Base-by-base conservation (phyloP, 331 rosid genomes). In the Dryas integrifolia region DNA sequence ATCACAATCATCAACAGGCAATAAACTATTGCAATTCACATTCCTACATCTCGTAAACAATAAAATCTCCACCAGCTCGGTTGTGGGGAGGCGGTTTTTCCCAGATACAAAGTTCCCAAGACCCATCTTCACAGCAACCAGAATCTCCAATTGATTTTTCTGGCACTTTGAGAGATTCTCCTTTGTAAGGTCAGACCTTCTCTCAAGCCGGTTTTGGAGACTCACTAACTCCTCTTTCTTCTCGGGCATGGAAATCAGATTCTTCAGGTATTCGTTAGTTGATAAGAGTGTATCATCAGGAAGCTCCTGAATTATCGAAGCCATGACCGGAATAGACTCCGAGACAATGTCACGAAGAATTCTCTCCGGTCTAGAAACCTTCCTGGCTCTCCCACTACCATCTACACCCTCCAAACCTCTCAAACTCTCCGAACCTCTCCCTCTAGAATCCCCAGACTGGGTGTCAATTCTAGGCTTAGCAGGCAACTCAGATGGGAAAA, bases 1-100 rank as follows among this genome's bases (percentile, higher is more conserved):
- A 77, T 95, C 99, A 75, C 99, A 95, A 61, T 95, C 99, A 78
- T 95, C 99, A 62, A 92, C 91, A n/a, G 99, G 99, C 77, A 95
- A 86, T 57, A 83, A 45, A 70, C 65, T 85, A 85, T 83, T 84
- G 87, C 99, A 95, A 58, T 81, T 85, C 51, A 85, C 86, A 78
- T 91, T 95, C 78, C 87, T 89, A 79, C 99, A 95, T 62, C 89
- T 92, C 80, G 43, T 74, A 67, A 79, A 85, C 89, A 87, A 83
- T 88, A 92, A 92, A 86, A 88, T 70, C 79, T 95, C 99, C 66
- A 87, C 83, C 74, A 89, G 82, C 83, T 95, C 98, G 45, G 65
- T 10, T 15, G 60, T 35, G 15, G 93, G 70, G 35, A 85, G 76
- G 10, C 73, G 77, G 70, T 79, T 66, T 62, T 95, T 88, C 2